Percentiles rank a stretch among this genome's conserved stretches.
These are phyloP conservation scores for Rhododendron ovatum DNA, from an alignment of 148 eudicot genomes.

Conservation along the genomic window DNA sequence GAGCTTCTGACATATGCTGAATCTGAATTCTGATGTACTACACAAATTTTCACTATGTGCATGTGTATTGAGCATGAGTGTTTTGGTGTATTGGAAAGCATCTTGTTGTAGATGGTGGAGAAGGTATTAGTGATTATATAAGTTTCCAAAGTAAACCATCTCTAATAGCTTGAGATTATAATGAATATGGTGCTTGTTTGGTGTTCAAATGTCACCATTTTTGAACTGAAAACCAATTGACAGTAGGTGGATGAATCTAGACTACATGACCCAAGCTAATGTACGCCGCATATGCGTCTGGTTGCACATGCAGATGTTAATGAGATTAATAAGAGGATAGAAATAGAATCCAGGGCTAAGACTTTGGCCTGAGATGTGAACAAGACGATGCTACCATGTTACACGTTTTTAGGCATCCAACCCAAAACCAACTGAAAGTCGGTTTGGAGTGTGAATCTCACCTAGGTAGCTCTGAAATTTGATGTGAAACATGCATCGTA, in stretches of 20 bases:
- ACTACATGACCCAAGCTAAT: not conserved
- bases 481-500: not conserved
- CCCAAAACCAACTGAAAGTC: not conserved
- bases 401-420: not conserved
- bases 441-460: not conserved
- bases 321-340: not conserved
- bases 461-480: not conserved
- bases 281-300: not conserved
- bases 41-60: not conserved
- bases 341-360: not conserved
- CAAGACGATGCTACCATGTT: not conserved
- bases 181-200: not conserved
- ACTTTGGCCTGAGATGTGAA: not conserved
- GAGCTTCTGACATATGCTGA: not conserved
- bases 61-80: not conserved
- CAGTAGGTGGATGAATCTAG: not conserved
- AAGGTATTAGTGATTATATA: not conserved
- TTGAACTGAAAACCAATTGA: not conserved
- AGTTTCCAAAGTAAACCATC: not conserved
- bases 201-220: not conserved
- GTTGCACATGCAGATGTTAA: not conserved
- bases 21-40: not conserved
- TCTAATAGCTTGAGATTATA: not conserved
- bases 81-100: not conserved
- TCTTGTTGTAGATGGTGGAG: not conserved